A percentile compares a stretch with the other conserved stretches of the same genome.
Evolutionary conservation across 1,139 yeast genomes (phyloP).

Genomic region (Arxiozyma bovina): DNA sequence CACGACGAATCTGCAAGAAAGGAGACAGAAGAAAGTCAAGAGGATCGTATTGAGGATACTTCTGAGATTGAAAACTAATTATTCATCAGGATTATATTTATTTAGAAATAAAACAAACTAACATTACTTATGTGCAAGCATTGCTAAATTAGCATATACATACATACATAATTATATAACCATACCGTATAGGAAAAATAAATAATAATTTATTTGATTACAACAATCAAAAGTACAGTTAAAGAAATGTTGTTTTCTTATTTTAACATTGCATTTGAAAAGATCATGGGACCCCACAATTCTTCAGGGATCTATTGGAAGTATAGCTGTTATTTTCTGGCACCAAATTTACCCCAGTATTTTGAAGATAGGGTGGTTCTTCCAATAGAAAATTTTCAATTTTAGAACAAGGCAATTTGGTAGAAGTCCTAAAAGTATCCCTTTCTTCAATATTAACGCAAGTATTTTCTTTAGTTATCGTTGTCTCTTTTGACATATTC

Average conservation of each 20-base stretch:
- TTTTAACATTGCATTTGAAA: too few species aligned
- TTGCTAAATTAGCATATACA: background rate
- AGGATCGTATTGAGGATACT: background rate
- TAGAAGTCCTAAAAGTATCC: background rate
- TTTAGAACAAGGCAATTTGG: background rate
- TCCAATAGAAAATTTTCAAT: background rate
- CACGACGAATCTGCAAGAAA: conserved; percentile 1
- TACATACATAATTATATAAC: background rate
- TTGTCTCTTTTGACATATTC: background rate
- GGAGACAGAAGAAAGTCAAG: background rate
- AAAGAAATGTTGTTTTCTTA: too few species aligned
- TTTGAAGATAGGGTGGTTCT: background rate
- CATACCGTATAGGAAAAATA: background rate
- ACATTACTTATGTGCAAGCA: background rate
- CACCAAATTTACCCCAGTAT: background rate
- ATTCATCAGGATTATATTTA: background rate
- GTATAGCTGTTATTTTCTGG: background rate
- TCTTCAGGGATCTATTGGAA: background rate
- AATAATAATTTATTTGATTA: too few species aligned
- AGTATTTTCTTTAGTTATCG: background rate
- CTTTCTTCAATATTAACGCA: background rate
- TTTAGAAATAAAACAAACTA: too few species aligned
- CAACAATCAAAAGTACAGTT: too few species aligned
- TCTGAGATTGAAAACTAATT: background rate
- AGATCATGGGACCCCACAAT: background rate